Percentiles rank a stretch among this genome's conserved stretches.
These are phyloP conservation scores for Echites panduratus DNA, from an alignment of 257 asterid species.

Conservation along the genomic window DNA sequence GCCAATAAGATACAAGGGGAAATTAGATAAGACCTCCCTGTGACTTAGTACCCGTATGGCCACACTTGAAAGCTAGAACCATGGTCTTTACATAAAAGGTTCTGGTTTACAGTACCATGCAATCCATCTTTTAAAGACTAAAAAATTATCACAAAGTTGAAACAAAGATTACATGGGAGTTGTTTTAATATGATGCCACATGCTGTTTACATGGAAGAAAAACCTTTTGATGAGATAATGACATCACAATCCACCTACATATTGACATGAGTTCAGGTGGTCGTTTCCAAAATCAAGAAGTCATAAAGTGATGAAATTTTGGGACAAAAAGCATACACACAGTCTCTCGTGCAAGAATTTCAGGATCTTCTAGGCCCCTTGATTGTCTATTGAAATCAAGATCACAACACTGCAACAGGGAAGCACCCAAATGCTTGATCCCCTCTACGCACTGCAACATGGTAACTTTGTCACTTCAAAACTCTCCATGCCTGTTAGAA, in stretches of 20 bases:
- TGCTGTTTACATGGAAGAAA: background rate
- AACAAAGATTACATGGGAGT: background rate
- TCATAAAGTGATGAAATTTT: background rate
- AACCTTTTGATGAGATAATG: background rate
- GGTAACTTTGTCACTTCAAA: slow-evolving; percentile 59
- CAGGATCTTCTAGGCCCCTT: slow-evolving; percentile 92
- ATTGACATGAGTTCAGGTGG: background rate
- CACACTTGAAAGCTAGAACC: background rate
- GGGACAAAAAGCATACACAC: slow-evolving; percentile 68
- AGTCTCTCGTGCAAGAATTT: slow-evolving; percentile 92
- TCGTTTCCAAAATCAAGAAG: background rate
- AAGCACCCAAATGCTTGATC: slow-evolving; percentile 80
- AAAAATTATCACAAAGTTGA: too few relatives aligned
- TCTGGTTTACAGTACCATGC: background rate
- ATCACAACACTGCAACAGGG: slow-evolving; percentile 84
- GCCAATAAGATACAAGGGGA: background rate
- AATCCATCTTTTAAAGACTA: background rate
- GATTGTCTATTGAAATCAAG: slow-evolving; percentile 62
- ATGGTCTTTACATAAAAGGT: background rate
- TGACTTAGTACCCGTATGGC: background rate
- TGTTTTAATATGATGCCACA: background rate
- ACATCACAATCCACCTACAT: background rate
- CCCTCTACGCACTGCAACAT: slow-evolving; percentile 95
- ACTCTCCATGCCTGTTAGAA: slow-evolving; percentile 72
- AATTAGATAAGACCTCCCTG: background rate